phyloP scores from a whole-genome alignment of 139 green algal genomes.

The Coelastrella sp. region DNA sequence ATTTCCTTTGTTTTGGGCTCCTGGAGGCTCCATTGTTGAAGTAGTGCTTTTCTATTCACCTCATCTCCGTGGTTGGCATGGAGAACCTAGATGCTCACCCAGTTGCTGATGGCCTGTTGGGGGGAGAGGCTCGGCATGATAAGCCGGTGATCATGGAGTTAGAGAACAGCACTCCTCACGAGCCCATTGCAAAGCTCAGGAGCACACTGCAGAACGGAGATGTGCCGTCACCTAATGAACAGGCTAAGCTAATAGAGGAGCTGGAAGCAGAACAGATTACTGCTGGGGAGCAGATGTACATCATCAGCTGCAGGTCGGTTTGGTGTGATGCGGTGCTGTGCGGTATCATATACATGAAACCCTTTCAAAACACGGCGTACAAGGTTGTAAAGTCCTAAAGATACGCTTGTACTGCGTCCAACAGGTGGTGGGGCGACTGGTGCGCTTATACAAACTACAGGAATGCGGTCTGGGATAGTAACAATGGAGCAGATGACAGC shows the following conservation, averaged over 20 bases:
- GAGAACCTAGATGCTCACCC: neutral
- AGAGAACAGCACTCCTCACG: neutral
- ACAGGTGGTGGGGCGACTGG: slow-evolving; percentile 40
- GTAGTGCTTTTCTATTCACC: no score
- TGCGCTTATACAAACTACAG: slow-evolving; percentile 35
- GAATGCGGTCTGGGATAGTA: neutral
- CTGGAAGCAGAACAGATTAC: slow-evolving; percentile 8
- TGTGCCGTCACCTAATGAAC: slow-evolving; percentile 25
- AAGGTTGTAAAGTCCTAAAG: neutral
- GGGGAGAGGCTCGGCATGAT: neutral
- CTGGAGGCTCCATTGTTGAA: no score
- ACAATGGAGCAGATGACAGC: neutral
- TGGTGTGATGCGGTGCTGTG: no score
- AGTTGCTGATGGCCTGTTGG: neutral
- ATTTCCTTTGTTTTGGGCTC: no score
- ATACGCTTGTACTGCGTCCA: neutral
- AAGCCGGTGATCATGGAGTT: neutral
- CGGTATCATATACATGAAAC: no score
- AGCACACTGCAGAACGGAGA: neutral
- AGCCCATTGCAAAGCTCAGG: neutral
- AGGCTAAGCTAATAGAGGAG: slow-evolving; percentile 10
- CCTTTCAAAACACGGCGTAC: no score
- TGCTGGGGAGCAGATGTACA: slow-evolving; percentile 40
- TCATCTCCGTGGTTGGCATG: neutral
- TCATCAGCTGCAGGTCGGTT: slow-evolving; percentile 27